Conservation (phyloP, 2,329 filamentous ascomycete species). For the Clonostachys rosea region DNA sequence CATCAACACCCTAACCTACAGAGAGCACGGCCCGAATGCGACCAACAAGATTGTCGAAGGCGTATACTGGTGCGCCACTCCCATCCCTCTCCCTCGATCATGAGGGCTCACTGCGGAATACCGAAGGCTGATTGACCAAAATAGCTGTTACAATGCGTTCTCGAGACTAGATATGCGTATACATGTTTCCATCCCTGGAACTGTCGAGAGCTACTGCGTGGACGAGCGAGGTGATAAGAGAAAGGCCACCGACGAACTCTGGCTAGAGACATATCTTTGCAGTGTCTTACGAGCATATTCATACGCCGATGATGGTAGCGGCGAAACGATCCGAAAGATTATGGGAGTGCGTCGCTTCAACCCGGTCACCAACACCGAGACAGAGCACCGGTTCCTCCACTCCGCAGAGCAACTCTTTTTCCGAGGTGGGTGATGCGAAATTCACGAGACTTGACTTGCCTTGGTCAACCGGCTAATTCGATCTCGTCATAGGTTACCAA, state of each 20-base stretch:
- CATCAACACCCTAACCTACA: conserved; percentile 95
- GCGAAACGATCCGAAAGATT: conserved; percentile 93
- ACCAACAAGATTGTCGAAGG: conserved; percentile 86
- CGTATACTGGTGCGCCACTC: conserved; percentile 72
- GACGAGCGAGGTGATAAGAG: conserved; percentile 95
- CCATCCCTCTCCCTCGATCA: conserved; percentile 18
- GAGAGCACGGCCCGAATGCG: conserved; percentile 68
- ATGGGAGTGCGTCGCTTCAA: conserved; percentile 97
- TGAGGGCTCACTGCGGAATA: too few species aligned
- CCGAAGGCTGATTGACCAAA: neutral
- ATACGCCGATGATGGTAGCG: conserved; percentile 92
- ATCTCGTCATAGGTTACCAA: conserved; percentile 66
- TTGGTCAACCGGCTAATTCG: neutral
- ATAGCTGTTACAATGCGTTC: conserved; percentile 94
- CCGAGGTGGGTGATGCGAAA: conserved; percentile 52
- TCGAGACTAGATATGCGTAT: conserved; percentile 97
- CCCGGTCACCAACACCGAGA: conserved; percentile 95
- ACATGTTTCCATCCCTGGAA: conserved; percentile 93
- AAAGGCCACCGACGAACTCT: conserved; percentile 87
- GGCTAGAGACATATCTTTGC: conserved; percentile 97
- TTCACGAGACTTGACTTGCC: conserved; percentile 1
- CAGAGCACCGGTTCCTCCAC: conserved; percentile 91
- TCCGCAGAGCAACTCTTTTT: conserved; percentile 95
- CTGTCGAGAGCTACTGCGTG: conserved; percentile 94
- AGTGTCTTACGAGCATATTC: conserved; percentile 91